Conservation (phyloP, 1,284 basidiomycete genomes). For the Ustilago esculenta region DNA sequence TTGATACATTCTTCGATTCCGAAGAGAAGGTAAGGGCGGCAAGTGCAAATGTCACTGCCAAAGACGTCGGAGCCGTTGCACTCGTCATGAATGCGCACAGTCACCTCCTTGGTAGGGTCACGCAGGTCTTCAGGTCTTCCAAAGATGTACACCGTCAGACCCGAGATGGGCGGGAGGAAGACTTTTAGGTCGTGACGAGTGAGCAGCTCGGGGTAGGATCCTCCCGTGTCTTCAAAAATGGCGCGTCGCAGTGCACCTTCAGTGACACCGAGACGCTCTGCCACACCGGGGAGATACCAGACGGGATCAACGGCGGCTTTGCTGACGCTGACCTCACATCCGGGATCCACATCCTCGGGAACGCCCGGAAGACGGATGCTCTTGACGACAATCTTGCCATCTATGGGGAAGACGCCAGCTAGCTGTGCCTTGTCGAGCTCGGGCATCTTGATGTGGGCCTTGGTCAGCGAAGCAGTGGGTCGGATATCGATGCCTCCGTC, state of each 20-base stretch:
- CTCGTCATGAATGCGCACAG: slow-evolving; percentile 91
- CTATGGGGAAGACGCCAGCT: slow-evolving; percentile 78
- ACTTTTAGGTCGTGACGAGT: slow-evolving; percentile 94
- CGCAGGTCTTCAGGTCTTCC: slow-evolving; percentile 61
- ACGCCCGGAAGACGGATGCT: slow-evolving; percentile 51
- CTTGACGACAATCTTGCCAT: slow-evolving; percentile 77
- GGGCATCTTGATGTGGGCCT: slow-evolving; percentile 82
- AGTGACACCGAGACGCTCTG: slow-evolving; percentile 69
- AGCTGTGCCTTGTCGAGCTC: slow-evolving; percentile 84
- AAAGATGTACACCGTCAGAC: slow-evolving; percentile 92
- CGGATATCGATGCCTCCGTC: slow-evolving; percentile 65
- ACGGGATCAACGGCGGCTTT: slow-evolving; percentile 76
- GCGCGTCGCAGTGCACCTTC: slow-evolving; percentile 85
- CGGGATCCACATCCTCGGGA: slow-evolving; percentile 71
- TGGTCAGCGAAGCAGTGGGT: slow-evolving; percentile 76
- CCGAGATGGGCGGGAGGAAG: slow-evolving; percentile 93
- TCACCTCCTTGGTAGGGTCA: slow-evolving; percentile 75
- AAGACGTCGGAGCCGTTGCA: slow-evolving; percentile 88
- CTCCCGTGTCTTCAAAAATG: slow-evolving; percentile 89
- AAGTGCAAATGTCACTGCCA: slow-evolving; percentile 90
- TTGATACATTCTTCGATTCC: slow-evolving; percentile 94
- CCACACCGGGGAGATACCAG: slow-evolving; percentile 89
- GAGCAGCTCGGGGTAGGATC: slow-evolving; percentile 95
- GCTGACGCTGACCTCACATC: slow-evolving; percentile 84
- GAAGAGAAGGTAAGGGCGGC: slow-evolving; percentile 86